Evolutionary conservation across 2,329 filamentous ascomycete genomes (phyloP).

Genomic region (Cercospora sp.): DNA sequence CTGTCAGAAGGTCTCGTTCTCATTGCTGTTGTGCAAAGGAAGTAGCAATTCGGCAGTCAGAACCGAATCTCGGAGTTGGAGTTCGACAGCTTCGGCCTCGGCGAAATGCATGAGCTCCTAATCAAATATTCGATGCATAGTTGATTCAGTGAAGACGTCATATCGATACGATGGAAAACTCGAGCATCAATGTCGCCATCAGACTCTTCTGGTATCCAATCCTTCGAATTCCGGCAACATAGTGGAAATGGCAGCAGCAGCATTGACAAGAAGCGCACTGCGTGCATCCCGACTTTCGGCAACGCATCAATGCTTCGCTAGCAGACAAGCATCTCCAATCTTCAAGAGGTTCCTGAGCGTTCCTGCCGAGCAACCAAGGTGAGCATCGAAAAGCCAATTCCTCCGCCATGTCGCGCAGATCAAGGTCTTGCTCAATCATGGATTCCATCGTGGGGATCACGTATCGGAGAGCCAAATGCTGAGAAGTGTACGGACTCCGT

Average conservation of each 20-base stretch:
- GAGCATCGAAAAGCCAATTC: background rate
- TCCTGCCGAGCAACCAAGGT: slow-evolving; percentile 28
- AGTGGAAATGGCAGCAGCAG: slow-evolving; percentile 20
- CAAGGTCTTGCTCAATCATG: background rate
- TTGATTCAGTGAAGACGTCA: background rate
- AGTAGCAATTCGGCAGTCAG: background rate
- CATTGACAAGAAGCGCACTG: slow-evolving; percentile 27
- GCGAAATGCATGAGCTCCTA: background rate
- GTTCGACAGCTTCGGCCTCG: background rate
- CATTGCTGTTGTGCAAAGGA: too few relatives aligned
- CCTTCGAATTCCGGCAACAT: background rate
- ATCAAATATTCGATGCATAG: background rate
- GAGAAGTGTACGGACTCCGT: slow-evolving; percentile 37
- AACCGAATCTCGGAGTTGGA: background rate
- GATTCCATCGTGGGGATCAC: background rate
- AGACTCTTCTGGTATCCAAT: background rate
- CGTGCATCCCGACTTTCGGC: slow-evolving; percentile 25
- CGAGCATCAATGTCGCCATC: background rate
- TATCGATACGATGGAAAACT: background rate
- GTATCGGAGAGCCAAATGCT: background rate
- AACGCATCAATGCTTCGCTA: slow-evolving; percentile 27
- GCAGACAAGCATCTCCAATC: slow-evolving; percentile 34
- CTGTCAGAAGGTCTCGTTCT: too few relatives aligned
- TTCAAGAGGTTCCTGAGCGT: slow-evolving; percentile 31
- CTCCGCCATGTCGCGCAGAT: background rate